Evolutionary conservation across 164 flowering plant species (phyloP), one percentile per base, ranked within the genome.

Genomic region (Kalanchoe fedtschenkoi): DNA sequence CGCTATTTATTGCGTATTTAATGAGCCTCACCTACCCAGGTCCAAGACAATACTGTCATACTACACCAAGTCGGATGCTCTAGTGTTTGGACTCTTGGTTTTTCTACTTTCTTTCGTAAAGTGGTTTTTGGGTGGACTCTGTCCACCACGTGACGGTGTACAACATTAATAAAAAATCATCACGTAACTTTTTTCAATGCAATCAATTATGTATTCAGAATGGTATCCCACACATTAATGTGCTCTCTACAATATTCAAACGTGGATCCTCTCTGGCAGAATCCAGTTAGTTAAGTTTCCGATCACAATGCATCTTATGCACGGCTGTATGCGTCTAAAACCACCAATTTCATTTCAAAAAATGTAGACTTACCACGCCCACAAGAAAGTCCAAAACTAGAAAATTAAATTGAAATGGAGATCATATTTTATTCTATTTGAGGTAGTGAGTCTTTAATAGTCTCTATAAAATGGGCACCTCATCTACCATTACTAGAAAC

Each of bases 21-120:
- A n/a, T 24, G 56, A 51, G 56, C 56, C 56, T 51, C 56, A 26
- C 28, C 56, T 51, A 24, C 56, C 56, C 56, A 11, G 22, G 16
- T 26, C 56, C 32, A 26, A 17, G 11, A 51, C 32, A 26, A 17
- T 3, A n/a, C n/a, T n/a, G n/a, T n/a, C n/a, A n/a, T n/a, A n/a
- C n/a, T n/a, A 13, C 6, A 29, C 32, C 56, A 51, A 51, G 56
- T 26, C 21, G 14, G 32, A 51, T 22, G 26, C 26, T 24, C 56
- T 24, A 26, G 15, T 51, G 32, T 24, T 3, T 11, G n/a, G 17
- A 24, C 32, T 16, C 56, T 26, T 13, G n/a, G 56, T 51, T 51
- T 51, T 24, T 26, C 32, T 51, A 51, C 56, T 26, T 51, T 51
- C 56, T 51, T 51, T 51, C 13, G 32, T n/a, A 26, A 9, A 51